Percentiles rank a stretch among this genome's conserved stretches.
phyloP scores from a whole-genome alignment of 2,329 filamentous ascomycete genomes.

The Huntiella bhutanensis region DNA sequence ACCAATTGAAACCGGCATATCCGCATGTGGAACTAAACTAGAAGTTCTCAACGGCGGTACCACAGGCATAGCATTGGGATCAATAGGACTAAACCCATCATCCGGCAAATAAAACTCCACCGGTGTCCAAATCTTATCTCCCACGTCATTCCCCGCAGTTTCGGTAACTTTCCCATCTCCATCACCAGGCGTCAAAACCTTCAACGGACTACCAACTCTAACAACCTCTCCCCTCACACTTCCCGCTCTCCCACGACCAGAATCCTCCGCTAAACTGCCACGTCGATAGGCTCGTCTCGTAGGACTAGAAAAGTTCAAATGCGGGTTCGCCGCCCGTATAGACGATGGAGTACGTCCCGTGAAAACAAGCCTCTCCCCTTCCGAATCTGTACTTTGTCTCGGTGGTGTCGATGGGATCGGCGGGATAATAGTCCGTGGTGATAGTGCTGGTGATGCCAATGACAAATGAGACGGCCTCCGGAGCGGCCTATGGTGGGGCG shows the following conservation, averaged over 20 bases:
- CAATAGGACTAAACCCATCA: not conserved
- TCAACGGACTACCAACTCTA: not conserved
- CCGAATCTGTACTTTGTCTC: not conserved
- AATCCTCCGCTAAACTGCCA: not conserved
- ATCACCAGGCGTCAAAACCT: not conserved
- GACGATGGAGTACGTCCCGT: not conserved
- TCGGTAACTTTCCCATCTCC: not conserved
- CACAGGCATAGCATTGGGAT: not conserved
- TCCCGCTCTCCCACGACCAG: not conserved
- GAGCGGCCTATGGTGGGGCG: no score
- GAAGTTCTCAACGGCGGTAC: not conserved
- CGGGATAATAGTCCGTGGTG: conserved; percentile 1
- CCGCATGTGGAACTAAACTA: not conserved
- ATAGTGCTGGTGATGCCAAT: no score
- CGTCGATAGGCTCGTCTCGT: not conserved
- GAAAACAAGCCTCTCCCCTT: not conserved
- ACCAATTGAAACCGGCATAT: not conserved
- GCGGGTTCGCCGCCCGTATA: conserved; percentile 6
- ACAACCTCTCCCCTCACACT: not conserved
- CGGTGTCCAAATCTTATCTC: not conserved
- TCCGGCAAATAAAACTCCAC: not conserved
- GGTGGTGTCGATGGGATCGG: not conserved
- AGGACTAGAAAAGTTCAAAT: conserved; percentile 1
- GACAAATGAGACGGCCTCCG: no score
- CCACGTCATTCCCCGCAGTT: no score